phyloP scores from a whole-genome alignment of 2,329 filamentous ascomycete genomes.

The Diaporthe capsici region DNA sequence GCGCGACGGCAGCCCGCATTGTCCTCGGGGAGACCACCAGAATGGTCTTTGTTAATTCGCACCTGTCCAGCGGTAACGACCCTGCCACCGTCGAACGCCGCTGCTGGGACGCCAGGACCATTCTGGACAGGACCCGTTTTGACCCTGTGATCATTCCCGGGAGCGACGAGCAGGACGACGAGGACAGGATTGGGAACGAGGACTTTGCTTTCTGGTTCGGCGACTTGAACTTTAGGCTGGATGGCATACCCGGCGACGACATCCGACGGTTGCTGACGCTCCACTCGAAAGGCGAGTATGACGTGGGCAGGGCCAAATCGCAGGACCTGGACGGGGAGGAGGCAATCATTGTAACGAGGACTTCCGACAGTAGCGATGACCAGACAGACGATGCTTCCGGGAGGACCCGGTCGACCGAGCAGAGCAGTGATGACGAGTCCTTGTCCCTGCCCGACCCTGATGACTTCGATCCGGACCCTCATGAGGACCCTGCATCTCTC shows the following conservation, averaged over 20 bases:
- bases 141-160: conserved; percentile 78
- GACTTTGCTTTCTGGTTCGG: conserved; percentile 98
- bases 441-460: conserved; percentile 71
- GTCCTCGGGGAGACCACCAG: conserved; percentile 91
- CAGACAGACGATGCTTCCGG: conserved; percentile 54
- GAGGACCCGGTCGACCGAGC: conserved; percentile 46
- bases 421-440: conserved; percentile 56
- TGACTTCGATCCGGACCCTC: conserved; percentile 76
- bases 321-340: conserved; percentile 61
- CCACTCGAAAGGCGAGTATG: conserved; percentile 85
- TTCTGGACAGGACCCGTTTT: conserved; percentile 82
- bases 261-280: conserved; percentile 87
- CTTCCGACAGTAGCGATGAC: conserved; percentile 62
- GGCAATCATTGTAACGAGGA: conserved; percentile 63
- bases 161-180: conserved; percentile 71
- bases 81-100: conserved; percentile 83
- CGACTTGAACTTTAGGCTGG: conserved; percentile 93
- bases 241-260: conserved; percentile 90
- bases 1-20: conserved; percentile 84
- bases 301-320: conserved; percentile 61
- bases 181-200: conserved; percentile 84
- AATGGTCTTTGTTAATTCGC: conserved; percentile 91
- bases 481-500: conserved; percentile 85
- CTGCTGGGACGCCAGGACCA: conserved; percentile 90
- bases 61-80: conserved; percentile 90